A percentile compares a stretch with the other conserved stretches of the same genome.
These are phyloP conservation scores for Ceratocystis variospora DNA, from an alignment of 2,329 filamentous ascomycete genomes.

Conservation along the genomic window DNA sequence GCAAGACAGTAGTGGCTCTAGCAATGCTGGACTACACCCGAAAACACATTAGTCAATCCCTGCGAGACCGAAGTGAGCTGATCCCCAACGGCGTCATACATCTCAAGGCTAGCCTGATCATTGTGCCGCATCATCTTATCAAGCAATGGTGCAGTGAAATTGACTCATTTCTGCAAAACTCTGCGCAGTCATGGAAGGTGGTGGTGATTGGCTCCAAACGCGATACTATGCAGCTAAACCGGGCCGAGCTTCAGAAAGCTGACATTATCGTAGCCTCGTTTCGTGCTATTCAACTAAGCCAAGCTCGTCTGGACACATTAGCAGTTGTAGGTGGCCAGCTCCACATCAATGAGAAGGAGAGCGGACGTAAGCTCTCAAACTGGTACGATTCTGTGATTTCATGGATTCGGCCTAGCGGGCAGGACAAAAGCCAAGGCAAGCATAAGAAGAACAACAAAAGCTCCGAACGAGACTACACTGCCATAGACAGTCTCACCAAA, in stretches of 20 bases:
- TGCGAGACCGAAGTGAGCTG: slow-evolving; percentile 17
- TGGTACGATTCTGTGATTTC: slow-evolving; percentile 15
- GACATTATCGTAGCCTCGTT: slow-evolving; percentile 29
- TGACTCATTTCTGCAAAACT: slow-evolving; percentile 24
- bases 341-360: slow-evolving; percentile 19
- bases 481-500: slow-evolving; percentile 9
- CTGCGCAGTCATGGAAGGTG: slow-evolving; percentile 19
- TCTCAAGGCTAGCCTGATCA: slow-evolving; percentile 29
- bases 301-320: slow-evolving; percentile 13
- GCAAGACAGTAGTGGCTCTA: slow-evolving; percentile 32
- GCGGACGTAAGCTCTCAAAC: slow-evolving; percentile 13
- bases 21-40: slow-evolving; percentile 27
- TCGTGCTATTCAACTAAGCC: slow-evolving; percentile 20
- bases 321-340: slow-evolving; percentile 17
- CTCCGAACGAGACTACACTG: background rate
- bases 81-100: slow-evolving; percentile 12
- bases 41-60: slow-evolving; percentile 21
- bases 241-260: slow-evolving; percentile 23
- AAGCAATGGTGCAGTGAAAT: slow-evolving; percentile 29
- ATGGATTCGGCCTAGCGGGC: slow-evolving; percentile 7
- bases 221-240: slow-evolving; percentile 5
- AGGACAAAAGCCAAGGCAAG: background rate
- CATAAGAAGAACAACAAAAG: background rate
- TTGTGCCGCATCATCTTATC: slow-evolving; percentile 31
- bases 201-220: slow-evolving; percentile 22